phyloP scores from a whole-genome alignment of 2,329 filamentous ascomycete genomes.

The Furcasterigmium sp. region DNA sequence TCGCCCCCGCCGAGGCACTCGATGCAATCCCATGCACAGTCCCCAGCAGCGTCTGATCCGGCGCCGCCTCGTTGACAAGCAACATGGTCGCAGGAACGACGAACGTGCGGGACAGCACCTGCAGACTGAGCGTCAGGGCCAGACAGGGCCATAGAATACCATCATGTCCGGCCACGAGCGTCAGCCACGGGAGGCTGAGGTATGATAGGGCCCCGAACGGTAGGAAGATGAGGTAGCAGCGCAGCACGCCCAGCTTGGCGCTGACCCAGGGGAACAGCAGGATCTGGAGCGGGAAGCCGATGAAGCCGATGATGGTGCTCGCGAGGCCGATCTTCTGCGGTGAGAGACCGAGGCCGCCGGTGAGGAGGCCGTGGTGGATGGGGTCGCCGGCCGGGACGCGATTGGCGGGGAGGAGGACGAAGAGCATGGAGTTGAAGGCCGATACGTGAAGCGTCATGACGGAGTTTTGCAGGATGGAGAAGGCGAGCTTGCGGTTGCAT shows the following conservation, averaged over 20 bases:
- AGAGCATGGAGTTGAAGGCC: conserved; percentile 17
- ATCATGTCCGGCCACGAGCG: conserved; percentile 9
- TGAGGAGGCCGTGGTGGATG: conserved; percentile 13
- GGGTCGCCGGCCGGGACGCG: conserved; percentile 2
- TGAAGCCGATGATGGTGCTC: conserved; percentile 17
- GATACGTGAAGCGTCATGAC: conserved; percentile 9
- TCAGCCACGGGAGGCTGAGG: conserved; percentile 14
- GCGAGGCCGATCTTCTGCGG: conserved; percentile 16
- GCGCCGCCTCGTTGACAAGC: conserved; percentile 18
- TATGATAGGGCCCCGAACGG: conserved; percentile 16
- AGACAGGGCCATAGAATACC: conserved; percentile 13
- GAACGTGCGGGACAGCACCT: conserved; percentile 16
- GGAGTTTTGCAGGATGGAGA: conserved; percentile 11
- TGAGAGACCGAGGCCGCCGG: conserved; percentile 17
- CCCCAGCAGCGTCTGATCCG: conserved; percentile 13
- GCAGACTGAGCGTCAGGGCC: conserved; percentile 10
- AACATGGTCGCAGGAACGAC: conserved; percentile 18
- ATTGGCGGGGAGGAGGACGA: conserved; percentile 13
- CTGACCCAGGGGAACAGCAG: conserved; percentile 15
- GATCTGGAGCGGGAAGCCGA: conserved; percentile 16
- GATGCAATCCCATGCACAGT: conserved; percentile 18
- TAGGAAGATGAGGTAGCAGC: conserved; percentile 15
- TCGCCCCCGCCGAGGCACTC: conserved; percentile 16
- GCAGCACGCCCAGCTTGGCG: conserved; percentile 9
- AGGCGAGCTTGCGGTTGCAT: conserved; percentile 11